These are phyloP conservation scores for Phlegmacium glaucopus DNA, from an alignment of 768 basidiomycete species.

Conservation along the genomic window DNA sequence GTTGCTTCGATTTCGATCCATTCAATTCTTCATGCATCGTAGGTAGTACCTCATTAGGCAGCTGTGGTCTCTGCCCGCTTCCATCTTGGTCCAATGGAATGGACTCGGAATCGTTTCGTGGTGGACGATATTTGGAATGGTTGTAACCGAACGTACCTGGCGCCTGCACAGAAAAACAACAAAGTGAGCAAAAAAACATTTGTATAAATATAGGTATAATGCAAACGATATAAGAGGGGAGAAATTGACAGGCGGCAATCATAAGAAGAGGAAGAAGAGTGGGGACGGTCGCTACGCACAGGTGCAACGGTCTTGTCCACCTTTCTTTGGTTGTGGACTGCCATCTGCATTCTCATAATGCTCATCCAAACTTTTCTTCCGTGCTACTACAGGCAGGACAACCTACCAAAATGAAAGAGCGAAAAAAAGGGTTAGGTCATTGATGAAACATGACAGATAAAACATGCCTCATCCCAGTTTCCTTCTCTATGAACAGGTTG, in stretches of 20 bases:
- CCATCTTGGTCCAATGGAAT: constrained; percentile 35
- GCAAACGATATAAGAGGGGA: constrained; percentile 1
- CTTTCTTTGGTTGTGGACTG: constrained; percentile 53
- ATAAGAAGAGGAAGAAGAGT: constrained; percentile 3
- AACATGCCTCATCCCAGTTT: constrained; percentile 81
- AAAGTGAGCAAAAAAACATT: constrained; percentile 1
- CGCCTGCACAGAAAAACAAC: constrained; percentile 40
- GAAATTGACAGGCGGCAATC: constrained; percentile 1
- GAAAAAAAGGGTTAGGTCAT: constrained; percentile 2
- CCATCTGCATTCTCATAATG: constrained; percentile 69
- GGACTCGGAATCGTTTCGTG: constrained; percentile 35
- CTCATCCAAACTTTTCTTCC: constrained; percentile 74
- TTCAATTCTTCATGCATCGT: constrained; percentile 24
- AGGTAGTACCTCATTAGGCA: constrained; percentile 13
- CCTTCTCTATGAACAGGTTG: constrained; percentile 64
- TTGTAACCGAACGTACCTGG: constrained; percentile 84
- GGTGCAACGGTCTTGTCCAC: constrained; percentile 46
- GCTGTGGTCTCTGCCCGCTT: constrained; percentile 18
- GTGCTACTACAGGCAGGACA: constrained; percentile 79
- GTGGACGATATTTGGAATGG: constrained; percentile 62
- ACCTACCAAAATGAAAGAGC: constrained; percentile 43
- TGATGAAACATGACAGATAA: constrained; percentile 6
- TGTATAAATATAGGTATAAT: background rate
- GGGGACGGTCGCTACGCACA: constrained; percentile 36
- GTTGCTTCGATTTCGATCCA: constrained; percentile 24